Percentiles rank a stretch among this genome's conserved stretches.
Conservation (phyloP, 2,329 filamentous ascomycete genomes). For the Fusarium graminum region DNA sequence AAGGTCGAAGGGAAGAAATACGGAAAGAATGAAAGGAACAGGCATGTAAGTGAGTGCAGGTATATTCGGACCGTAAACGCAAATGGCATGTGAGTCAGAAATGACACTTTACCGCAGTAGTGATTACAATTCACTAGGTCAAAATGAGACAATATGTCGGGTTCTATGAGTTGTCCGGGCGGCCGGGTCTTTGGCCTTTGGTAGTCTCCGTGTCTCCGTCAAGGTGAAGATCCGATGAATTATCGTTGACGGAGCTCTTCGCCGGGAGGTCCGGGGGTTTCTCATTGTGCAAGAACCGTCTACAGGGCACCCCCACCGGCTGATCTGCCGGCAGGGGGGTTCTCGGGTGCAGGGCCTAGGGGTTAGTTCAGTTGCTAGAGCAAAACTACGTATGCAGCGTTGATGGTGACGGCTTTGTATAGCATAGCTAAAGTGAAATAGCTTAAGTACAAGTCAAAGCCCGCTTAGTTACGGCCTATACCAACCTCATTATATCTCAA, state of each 20-base stretch:
- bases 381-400: slow-evolving; percentile 10
- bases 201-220: background rate
- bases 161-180: slow-evolving; percentile 25
- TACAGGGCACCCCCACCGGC: slow-evolving; percentile 9
- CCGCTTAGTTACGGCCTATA: slow-evolving; percentile 25
- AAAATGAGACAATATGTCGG: slow-evolving; percentile 3
- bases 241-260: slow-evolving; percentile 43
- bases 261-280: slow-evolving; percentile 13
- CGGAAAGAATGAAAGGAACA: slow-evolving; percentile 1
- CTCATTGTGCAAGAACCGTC: slow-evolving; percentile 8
- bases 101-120: background rate
- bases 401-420: slow-evolving; percentile 32
- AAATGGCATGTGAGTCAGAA: slow-evolving; percentile 29
- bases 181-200: slow-evolving; percentile 17
- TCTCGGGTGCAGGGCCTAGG: slow-evolving; percentile 13
- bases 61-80: slow-evolving; percentile 16
- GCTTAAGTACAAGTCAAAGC: slow-evolving; percentile 14
- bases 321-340: slow-evolving; percentile 9
- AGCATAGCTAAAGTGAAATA: background rate
- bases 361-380: background rate
- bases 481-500: background rate
- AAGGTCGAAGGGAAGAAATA: slow-evolving; percentile 5
- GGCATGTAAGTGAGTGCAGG: background rate
- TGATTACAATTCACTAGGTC: background rate
- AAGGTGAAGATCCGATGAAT: slow-evolving; percentile 44